Percentiles rank a stretch among this genome's conserved stretches.
Conservation (phyloP, 306 rosid species). For the Prunus kanzakura region DNA sequence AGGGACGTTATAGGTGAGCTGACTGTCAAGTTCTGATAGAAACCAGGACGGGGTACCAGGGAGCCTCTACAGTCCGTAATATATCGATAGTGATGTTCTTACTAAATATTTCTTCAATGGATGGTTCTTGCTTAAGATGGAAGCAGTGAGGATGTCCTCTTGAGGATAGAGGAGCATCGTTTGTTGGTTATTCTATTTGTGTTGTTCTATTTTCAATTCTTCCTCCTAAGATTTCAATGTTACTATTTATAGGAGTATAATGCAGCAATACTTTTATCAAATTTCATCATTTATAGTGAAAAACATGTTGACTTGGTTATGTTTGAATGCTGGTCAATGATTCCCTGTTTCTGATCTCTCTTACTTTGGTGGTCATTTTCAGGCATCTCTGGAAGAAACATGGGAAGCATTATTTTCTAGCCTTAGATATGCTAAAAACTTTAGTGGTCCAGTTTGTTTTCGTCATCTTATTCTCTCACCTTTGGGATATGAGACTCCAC, state of each 20-base stretch:
- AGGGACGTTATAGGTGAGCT: neutral
- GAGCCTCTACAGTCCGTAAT: neutral
- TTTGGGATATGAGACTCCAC: constrained; percentile 81
- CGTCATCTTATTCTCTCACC: constrained; percentile 85
- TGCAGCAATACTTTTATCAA: neutral
- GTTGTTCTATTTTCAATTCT: neutral
- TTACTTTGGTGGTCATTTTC: constrained; percentile 30
- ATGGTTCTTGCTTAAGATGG: neutral
- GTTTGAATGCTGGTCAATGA: neutral
- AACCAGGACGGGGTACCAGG: neutral
- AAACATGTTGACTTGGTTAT: neutral
- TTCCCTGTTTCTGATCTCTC: constrained; percentile 16
- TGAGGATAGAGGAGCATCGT: neutral
- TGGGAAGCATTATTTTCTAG: constrained; percentile 88
- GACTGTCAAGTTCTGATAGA: neutral
- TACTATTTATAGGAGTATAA: neutral
- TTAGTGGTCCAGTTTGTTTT: constrained; percentile 77
- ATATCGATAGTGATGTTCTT: neutral
- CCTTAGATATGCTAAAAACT: constrained; percentile 75
- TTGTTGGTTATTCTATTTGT: neutral
- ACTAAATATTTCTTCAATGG: neutral
- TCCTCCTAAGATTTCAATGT: neutral
- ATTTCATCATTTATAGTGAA: neutral
- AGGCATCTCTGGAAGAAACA: constrained; percentile 90
- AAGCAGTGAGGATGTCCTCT: neutral